Evolutionary conservation across 768 basidiomycete species (phyloP), one percentile per base, ranked within the genome.

Genomic region (Rhizopogon vesiculosus): DNA sequence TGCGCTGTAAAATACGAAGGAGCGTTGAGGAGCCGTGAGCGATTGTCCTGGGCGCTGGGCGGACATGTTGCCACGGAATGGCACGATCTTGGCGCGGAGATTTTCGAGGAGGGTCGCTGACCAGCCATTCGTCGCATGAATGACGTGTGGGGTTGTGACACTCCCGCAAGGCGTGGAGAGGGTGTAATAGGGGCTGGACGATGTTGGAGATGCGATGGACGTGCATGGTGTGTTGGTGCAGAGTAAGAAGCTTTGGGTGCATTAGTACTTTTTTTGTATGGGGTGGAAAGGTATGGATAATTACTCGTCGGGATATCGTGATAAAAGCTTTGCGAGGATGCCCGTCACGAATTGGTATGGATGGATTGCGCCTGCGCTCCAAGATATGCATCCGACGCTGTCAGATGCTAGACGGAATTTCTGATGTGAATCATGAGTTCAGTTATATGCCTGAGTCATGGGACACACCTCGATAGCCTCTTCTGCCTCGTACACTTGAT

Each of bases 61-160:
- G n/a, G 80, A 80, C 85, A 89, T 83, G 61, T 74, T 71, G 6
- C 77, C 82, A 35, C 84, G 76, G 42, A 80, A 64, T 8, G 89
- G 87, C 16, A 87, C 64, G 56, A 89, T 80, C 64, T 82, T 87
- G 50, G 74, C 73, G 18, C 83, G 79, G 72, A 89, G 73, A 0
- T 78, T 78, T 12, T 77, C 73, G 53, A 95, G 72, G 43, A 95
- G 78, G 59, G 89, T 85, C 1, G 89, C 82, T 2, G 76, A 74
- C 84, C 91, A 93, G 18, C 80, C 91, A 66, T 96, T 96, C 3
- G 91, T 93, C 2, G 90, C 89, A 65, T 93, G 91, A 10, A 95
- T 74, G 42, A 95, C 76, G 66, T 90, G 87, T 3, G 68, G 70
- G 0, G 89, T 73, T 15, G 61, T 68, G 25, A 91, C 75, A 5